These are phyloP conservation scores for Russula foetens DNA, from an alignment of 768 basidiomycete species.

Conservation along the genomic window DNA sequence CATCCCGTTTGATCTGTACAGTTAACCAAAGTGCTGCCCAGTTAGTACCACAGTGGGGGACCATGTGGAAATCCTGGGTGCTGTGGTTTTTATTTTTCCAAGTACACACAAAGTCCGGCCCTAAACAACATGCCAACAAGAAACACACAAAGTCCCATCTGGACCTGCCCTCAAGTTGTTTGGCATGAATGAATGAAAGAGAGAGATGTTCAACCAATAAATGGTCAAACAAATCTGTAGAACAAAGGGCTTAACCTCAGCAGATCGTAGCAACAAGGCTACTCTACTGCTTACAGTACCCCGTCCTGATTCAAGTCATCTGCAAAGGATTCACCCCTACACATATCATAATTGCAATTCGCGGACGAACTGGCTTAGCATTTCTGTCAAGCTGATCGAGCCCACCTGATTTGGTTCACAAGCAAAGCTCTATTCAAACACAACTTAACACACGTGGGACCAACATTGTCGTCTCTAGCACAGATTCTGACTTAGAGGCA, in stretches of 20 bases:
- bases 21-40: too few relatives aligned
- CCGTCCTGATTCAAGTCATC: slow-evolving; percentile 70
- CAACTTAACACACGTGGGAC: slow-evolving; percentile 58
- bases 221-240: too few relatives aligned
- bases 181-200: too few relatives aligned
- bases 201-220: too few relatives aligned
- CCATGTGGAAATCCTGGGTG: too few relatives aligned
- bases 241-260: slow-evolving; percentile 33
- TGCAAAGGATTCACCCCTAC: slow-evolving; percentile 71
- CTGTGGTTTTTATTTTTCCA: too few relatives aligned
- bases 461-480: slow-evolving; percentile 68
- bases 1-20: too few relatives aligned
- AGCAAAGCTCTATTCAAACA: slow-evolving; percentile 63
- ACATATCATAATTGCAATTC: slow-evolving; percentile 59
- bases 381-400: slow-evolving; percentile 46
- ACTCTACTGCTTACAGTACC: slow-evolving; percentile 72
- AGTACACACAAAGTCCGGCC: too few relatives aligned
- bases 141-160: too few relatives aligned
- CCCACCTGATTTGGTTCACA: slow-evolving; percentile 56
- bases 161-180: too few relatives aligned
- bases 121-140: too few relatives aligned
- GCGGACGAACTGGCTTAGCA: slow-evolving; percentile 41
- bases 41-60: too few relatives aligned
- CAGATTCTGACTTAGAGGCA: slow-evolving; percentile 78
- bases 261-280: slow-evolving; percentile 73